Evolutionary conservation across 208 protist genomes (phyloP).

Genomic region (Blastocrithidia nonstop): DNA sequence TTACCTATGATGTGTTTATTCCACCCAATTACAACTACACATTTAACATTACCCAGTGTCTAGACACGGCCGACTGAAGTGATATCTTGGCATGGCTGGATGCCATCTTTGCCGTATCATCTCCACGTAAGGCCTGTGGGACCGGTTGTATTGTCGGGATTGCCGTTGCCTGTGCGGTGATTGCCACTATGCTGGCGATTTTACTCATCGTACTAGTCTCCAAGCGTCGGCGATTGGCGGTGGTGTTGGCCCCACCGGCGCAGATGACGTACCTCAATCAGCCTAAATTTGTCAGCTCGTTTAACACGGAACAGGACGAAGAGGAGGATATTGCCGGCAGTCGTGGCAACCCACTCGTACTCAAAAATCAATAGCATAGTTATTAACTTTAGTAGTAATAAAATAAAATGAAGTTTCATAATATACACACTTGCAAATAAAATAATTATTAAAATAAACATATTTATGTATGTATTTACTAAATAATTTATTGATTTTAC

Average conservation of each 20-base stretch:
- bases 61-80: conserved; percentile 24
- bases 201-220: conserved; percentile 45
- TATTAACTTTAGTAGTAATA: too few relatives aligned
- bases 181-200: conserved; percentile 33
- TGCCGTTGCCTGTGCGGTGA: conserved; percentile 35
- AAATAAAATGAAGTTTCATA: too few relatives aligned
- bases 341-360: conserved; percentile 13
- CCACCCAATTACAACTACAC: conserved; percentile 13
- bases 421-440: too few relatives aligned
- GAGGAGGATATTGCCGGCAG: conserved; percentile 12
- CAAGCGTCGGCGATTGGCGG: conserved; percentile 51
- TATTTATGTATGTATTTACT: too few relatives aligned
- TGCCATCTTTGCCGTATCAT: neutral
- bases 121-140: conserved; percentile 9
- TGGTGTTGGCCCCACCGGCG: conserved; percentile 32
- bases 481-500: too few relatives aligned
- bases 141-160: conserved; percentile 61
- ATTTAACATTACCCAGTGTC: conserved; percentile 22
- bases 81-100: conserved; percentile 11
- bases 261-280: conserved; percentile 1
- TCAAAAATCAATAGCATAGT: too few relatives aligned
- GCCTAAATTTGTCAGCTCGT: conserved; percentile 35
- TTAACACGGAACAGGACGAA: conserved; percentile 6
- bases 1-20: conserved; percentile 24
- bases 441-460: too few relatives aligned